Evolutionary conservation across 768 basidiomycete genomes (phyloP), one percentile per base, ranked within the genome.

Genomic region (Tylopilus sp.): DNA sequence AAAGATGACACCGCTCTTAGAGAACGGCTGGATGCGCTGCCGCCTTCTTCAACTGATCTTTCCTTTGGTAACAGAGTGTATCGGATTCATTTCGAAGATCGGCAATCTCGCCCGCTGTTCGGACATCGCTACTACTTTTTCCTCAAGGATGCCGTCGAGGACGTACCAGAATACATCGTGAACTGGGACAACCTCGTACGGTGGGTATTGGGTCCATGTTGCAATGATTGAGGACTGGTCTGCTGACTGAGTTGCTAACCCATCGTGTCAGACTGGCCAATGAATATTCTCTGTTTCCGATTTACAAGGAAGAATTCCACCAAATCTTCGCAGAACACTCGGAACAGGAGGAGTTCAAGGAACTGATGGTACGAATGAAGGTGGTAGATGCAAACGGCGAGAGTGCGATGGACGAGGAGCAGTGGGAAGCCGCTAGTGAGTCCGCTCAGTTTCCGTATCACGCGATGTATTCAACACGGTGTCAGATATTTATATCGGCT

Each of bases 401-500:
- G 71, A 95, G 91, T 62, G 74, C 89, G 47, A 97, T 98, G 91
- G 83, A 94, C 57, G 88, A 89, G 58, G 87, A 90, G 59, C 95
- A 98, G 70, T 97, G 95, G 91, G 94, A 98, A 63, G 95, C 95
- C 56, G 94, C 93, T n/a, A 98, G 97, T 98, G 70, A 71, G 93
- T 81, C 12, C 30, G 30, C 43, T 48, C 10, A 25, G 22, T 17
- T 28, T 28, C 9, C 31, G 20, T 40, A 8, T 30, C 17, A 5
- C 7, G 9, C 17, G 17, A 33, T 40, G 30, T 22, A 7, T 20
- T 18, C 5, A 21, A 30, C 45, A n/a, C 47, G 22, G 20, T 3
- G 33, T 36, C 62, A 98, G 95, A 95, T 67, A 85, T 98, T 47
- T 98, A 98, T 60, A 80, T 95, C 58, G 95, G 86, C 3, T 98